Base-by-base conservation (phyloP, 495 filamentous ascomycete genomes). In the Venustampulla echinocandica region DNA sequence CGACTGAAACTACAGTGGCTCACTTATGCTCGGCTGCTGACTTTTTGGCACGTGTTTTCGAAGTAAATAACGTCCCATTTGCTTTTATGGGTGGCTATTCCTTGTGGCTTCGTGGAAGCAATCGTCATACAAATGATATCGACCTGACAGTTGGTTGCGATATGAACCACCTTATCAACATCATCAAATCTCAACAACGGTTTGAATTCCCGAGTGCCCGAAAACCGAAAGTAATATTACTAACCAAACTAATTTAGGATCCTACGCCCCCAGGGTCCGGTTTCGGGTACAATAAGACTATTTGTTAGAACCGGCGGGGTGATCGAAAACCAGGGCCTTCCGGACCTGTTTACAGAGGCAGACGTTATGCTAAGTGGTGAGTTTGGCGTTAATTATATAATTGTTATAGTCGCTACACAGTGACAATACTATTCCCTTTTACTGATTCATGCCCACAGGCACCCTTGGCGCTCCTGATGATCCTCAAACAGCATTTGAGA, bases 61-160 rank as follows among this genome's bases (percentile, higher is more conserved):
- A 20, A 20, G 18, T 34, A 13, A 27, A 21, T 22, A 22, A 21
- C 19, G 25, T 24, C 9, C 45, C 45, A 9, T 23, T 30, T 30
- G 40, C 40, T 6, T 30, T 43, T 11, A 43, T 43, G 18, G 40
- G 40, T 7, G 40, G 40, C 7, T 43, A 6, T 11, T 15, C 40
- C 10, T 9, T 43, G 13, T 7, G 6, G 10, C 40, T 43, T 10
- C 40, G 40, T n/a, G 40, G 40, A 14, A 43, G 23, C 40, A 30
- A 5, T 7, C 17, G 40, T 21, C 9, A 15, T 15, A 43, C 40
- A 5, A 15, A 33, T 11, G 40, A 43, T 20, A 15, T 43, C 23
- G 40, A 43, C 23, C 9, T 25, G 5, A 20, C 23, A 5, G 19
- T 43, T 30, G 40, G 40, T 30, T 30, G 27, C 27, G 13, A 30